Percentiles rank a stretch among this genome's conserved stretches.
Conservation (phyloP, 768 basidiomycete species). For the Thelephora ganbajun region DNA sequence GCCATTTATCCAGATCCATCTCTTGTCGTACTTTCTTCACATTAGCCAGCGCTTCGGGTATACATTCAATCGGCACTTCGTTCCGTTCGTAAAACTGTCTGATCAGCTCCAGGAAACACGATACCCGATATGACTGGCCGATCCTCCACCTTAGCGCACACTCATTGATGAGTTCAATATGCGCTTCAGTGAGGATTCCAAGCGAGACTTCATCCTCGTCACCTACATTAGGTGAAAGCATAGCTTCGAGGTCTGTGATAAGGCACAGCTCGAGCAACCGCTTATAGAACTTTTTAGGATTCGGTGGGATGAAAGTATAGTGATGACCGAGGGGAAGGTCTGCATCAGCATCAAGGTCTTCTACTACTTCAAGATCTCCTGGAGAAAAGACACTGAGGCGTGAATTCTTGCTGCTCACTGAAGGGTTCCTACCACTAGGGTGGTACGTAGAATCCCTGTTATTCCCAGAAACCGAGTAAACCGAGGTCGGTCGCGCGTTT, state of each 20-base stretch:
- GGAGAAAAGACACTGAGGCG: conserved; percentile 18
- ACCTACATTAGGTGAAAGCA: conserved; percentile 84
- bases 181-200: conserved; percentile 69
- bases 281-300: conserved; percentile 75
- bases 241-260: conserved; percentile 71
- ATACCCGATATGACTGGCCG: conserved; percentile 58
- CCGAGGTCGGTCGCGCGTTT: conserved; percentile 37
- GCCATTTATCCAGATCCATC: conserved; percentile 63
- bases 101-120: conserved; percentile 77
- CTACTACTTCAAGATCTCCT: conserved; percentile 22
- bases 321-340: conserved; percentile 59
- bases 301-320: conserved; percentile 86
- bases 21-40: conserved; percentile 61
- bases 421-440: conserved; percentile 35
- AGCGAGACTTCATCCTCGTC: conserved; percentile 93
- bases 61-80: conserved; percentile 88
- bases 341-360: conserved; percentile 43
- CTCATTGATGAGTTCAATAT: conserved; percentile 76
- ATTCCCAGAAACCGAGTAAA: conserved; percentile 27
- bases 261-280: conserved; percentile 76
- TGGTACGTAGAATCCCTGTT: conserved; percentile 13
- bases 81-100: conserved; percentile 78
- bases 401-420: conserved; percentile 58
- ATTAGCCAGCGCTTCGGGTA: conserved; percentile 75
- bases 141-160: conserved; percentile 88